phyloP scores from a whole-genome alignment of 2,329 filamentous ascomycete genomes.

The Apiospora sp. region DNA sequence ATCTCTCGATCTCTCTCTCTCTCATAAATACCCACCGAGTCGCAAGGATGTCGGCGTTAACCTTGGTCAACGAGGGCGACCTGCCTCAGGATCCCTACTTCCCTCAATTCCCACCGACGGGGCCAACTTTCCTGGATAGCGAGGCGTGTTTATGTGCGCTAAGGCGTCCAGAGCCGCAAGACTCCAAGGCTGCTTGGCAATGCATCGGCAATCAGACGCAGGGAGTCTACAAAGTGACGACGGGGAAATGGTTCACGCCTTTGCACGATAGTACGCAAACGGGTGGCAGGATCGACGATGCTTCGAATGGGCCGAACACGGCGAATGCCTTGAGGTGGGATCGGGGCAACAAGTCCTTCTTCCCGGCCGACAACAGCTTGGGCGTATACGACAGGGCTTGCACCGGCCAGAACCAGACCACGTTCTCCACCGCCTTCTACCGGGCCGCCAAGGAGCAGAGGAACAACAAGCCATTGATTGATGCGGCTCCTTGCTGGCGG shows the following conservation, averaged over 20 bases:
- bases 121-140: slow-evolving; percentile 49
- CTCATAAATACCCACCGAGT: too few species aligned
- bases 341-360: slow-evolving; percentile 37
- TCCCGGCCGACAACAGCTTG: slow-evolving; percentile 36
- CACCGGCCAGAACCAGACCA: slow-evolving; percentile 50
- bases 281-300: slow-evolving; percentile 44
- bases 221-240: slow-evolving; percentile 45
- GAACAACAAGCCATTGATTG: slow-evolving; percentile 41
- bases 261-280: slow-evolving; percentile 36
- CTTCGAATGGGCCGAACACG: slow-evolving; percentile 46
- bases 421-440: slow-evolving; percentile 52
- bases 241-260: slow-evolving; percentile 53
- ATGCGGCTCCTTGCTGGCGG: slow-evolving; percentile 51
- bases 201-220: slow-evolving; percentile 55
- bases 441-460: slow-evolving; percentile 38
- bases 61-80: neutral
- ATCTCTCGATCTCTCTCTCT: neutral
- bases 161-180: slow-evolving; percentile 33
- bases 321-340: slow-evolving; percentile 42
- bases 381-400: slow-evolving; percentile 50
- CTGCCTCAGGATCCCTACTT: slow-evolving; percentile 48
- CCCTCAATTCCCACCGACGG: slow-evolving; percentile 37
- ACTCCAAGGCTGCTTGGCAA: slow-evolving; percentile 47
- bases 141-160: slow-evolving; percentile 49
- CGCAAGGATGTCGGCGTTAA: neutral